Conservation (phyloP, 768 basidiomycete species). For the Boletellus sp. region DNA sequence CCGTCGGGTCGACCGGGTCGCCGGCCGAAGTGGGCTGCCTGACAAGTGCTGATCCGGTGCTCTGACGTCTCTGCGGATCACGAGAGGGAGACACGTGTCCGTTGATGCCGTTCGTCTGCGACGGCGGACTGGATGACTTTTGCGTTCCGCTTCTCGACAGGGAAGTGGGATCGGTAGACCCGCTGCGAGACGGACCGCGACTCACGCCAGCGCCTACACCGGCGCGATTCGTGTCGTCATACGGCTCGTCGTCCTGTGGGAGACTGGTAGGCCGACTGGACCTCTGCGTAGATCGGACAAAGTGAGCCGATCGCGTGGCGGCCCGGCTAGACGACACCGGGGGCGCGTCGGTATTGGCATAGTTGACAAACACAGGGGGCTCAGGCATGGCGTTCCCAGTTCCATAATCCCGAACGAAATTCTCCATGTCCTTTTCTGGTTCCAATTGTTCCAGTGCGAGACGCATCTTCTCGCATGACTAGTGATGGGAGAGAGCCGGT, state of each 20-base stretch:
- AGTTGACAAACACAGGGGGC: conserved; percentile 83
- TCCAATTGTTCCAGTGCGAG: conserved; percentile 87
- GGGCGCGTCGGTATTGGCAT: conserved; percentile 61
- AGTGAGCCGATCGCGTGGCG: conserved; percentile 55
- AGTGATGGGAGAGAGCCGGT: background rate
- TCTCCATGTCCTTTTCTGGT: conserved; percentile 81
- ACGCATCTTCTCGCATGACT: conserved; percentile 92
- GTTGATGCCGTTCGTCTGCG: conserved; percentile 30
- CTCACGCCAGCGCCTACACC: conserved; percentile 70
- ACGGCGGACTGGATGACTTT: conserved; percentile 28
- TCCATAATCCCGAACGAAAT: conserved; percentile 84
- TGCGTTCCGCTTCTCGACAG: conserved; percentile 32
- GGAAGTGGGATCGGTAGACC: conserved; percentile 30
- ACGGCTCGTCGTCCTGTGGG: conserved; percentile 43
- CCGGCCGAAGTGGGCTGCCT: conserved; percentile 33
- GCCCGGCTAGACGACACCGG: conserved; percentile 56
- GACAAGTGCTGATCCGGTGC: conserved; percentile 19
- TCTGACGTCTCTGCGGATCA: conserved; percentile 27
- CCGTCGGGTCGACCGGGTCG: conserved; percentile 61
- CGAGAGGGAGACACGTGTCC: conserved; percentile 26
- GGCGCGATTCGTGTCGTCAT: conserved; percentile 50
- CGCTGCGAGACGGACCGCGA: conserved; percentile 30
- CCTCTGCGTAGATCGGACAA: conserved; percentile 41
- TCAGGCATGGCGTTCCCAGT: conserved; percentile 89
- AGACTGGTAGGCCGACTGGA: conserved; percentile 19